Evolutionary conservation across 805 yeast genomes (phyloP), one percentile per base, ranked within the genome.

Genomic region (Candida ovalis): DNA sequence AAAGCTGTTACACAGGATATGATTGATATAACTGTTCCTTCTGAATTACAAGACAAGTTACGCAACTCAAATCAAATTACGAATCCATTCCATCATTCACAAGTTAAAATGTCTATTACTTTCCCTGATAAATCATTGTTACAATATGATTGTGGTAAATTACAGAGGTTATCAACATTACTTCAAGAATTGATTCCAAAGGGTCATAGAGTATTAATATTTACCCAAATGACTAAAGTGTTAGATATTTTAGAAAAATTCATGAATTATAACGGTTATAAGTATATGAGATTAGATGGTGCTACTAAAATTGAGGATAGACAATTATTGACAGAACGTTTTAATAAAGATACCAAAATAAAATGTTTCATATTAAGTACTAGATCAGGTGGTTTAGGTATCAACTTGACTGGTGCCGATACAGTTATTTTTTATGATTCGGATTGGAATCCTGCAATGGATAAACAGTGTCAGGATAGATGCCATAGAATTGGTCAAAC

Each of bases 401-500:
- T 94, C 65, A 94, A 94, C 62, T 71, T 94, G 55, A 94, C 99
- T 0, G 99, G 98, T 62, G 99, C 99, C 0, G 99, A 94, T 62
- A 94, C 99, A 0, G 99, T 94, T 40, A 89, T 94, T 7, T 95
- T 94, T 69, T 94, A 95, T 66, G 99, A 94, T 68, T 89, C 97
- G 2, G 99, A 92, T 68, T 92, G 99, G 99, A 94, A 94, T 63
- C 99, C 99, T 2, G 96, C 98, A 1, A 94, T 94, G 97, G 99
- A 94, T 66, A 89, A 90, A 63, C 99, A 94, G 69, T 94, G 99
- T 70, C 99, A 94, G 68, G 99, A 94, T 69, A 83, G 99, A 67
- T 94, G 98, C 70, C 99, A 94, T 66, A 85, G 99, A 74, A 94
- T 94, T 65, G 99, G 99, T 6, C 99, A 94, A 67, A 89, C 96